Base-by-base conservation (phyloP, 2,329 filamentous ascomycete species). In the Aspergillus sp. region DNA sequence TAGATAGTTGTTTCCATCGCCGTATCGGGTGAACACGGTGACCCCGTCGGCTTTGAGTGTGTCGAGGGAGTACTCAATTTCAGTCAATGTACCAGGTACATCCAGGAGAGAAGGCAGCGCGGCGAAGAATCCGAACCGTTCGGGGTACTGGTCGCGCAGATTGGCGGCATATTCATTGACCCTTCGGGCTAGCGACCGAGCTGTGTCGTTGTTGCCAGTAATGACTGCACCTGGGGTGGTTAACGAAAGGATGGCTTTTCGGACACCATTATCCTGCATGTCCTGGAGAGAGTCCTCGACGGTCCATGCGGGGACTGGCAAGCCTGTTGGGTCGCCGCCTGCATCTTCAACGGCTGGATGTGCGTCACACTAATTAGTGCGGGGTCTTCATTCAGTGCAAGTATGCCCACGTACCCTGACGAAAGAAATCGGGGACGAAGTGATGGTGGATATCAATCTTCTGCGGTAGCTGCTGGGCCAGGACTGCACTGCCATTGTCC, bases 1-100 rank as follows among this genome's bases (percentile, higher is more conserved):
- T 0, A 84, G 76, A 60, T 84, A 84, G 11, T 71, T 61, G 54
- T 79, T 72, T 5, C 64, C 78, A 54, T 81, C 80, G 4, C 79
- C 79, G 60, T 84, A 83, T 10, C 80, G 71, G 0, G 80, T 82
- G 60, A 78, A 81, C 0, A 84, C 65, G 0, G 69, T 76, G 0
- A 84, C 71, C 0, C 82, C 81, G 63, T 84, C 82, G 0, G 81
- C 60, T 21, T 58, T 38, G 5, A 68, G 48, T 1, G 27, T 19
- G 50, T 62, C 59, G 5, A 66, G 50, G 0, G 57, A 54, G n/a
- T 68, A 65, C n/a, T 15, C 7, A 8, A 66, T 64, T 27, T 68
- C 66, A 0, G 44, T 51, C 5, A 67, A 30, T 3, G 56, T 52
- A 2, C 13, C 52, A 1, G 52, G 21, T 3, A 58, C 62, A 41